Evolutionary conservation across 495 filamentous ascomycete species (phyloP).

Genomic region (Aspergillus asperescens): DNA sequence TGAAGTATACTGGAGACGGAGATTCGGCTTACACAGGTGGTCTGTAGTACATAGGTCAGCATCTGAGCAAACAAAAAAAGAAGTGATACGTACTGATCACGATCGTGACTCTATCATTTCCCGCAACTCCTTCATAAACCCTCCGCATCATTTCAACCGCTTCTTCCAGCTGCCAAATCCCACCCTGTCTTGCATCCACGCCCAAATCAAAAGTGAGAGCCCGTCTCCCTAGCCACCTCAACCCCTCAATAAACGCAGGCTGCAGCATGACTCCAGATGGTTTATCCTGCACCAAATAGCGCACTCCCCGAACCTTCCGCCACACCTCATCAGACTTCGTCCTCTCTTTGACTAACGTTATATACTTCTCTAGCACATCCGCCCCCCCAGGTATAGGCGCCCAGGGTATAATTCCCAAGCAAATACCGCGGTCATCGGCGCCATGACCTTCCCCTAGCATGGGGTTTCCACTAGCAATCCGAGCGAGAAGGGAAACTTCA

Average conservation of each 20-base stretch:
- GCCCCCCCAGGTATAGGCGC: constrained; percentile 66
- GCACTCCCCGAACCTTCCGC: constrained; percentile 62
- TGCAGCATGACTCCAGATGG: constrained; percentile 55
- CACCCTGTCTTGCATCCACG: constrained; percentile 65
- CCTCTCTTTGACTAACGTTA: constrained; percentile 38
- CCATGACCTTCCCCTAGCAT: constrained; percentile 55
- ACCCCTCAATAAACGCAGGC: constrained; percentile 57
- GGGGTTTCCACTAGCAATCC: constrained; percentile 57
- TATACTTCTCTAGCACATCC: constrained; percentile 42
- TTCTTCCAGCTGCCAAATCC: constrained; percentile 65
- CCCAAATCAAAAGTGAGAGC: constrained; percentile 73
- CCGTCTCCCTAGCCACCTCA: constrained; percentile 60
- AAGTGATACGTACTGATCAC: constrained; percentile 56
- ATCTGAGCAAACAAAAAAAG: constrained; percentile 5
- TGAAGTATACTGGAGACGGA: constrained; percentile 39
- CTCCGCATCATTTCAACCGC: constrained; percentile 65
- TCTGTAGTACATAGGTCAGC: constrained; percentile 40
- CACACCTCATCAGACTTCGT: constrained; percentile 31
- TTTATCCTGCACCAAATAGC: constrained; percentile 79
- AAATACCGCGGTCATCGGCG: constrained; percentile 43
- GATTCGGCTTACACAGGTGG: constrained; percentile 83
- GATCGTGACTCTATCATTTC: constrained; percentile 53
- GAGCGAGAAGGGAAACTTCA: constrained; percentile 62
- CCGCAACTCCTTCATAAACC: constrained; percentile 54
- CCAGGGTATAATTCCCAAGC: constrained; percentile 71